phyloP scores from a whole-genome alignment of 2,329 filamentous ascomycete genomes.

The Ambrosiella beaveri region DNA sequence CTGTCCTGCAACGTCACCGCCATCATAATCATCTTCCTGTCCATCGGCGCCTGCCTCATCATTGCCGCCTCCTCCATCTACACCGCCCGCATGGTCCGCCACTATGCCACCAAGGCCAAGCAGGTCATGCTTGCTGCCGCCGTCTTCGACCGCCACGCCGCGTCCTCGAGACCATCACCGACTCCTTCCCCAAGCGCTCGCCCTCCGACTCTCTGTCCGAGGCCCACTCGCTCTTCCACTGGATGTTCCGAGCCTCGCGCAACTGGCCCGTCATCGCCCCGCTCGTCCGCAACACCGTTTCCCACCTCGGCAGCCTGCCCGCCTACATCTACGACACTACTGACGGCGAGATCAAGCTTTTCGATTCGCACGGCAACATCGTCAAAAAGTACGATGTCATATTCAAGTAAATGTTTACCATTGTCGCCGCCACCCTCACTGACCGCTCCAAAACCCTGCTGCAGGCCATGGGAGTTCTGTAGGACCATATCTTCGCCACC shows the following conservation, averaged over 20 bases:
- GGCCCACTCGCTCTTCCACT: slow-evolving; percentile 65
- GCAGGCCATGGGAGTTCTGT: slow-evolving; percentile 48
- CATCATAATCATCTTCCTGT: slow-evolving; percentile 56
- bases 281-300: slow-evolving; percentile 54
- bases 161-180: slow-evolving; percentile 61
- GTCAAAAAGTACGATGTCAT: slow-evolving; percentile 56
- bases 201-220: slow-evolving; percentile 59
- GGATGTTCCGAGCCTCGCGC: slow-evolving; percentile 67
- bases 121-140: slow-evolving; percentile 43
- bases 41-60: slow-evolving; percentile 41
- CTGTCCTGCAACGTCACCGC: slow-evolving; percentile 48
- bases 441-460: slow-evolving; percentile 46
- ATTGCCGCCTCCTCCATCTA: slow-evolving; percentile 39
- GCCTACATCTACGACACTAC: slow-evolving; percentile 21
- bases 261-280: slow-evolving; percentile 56
- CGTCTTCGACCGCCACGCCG: slow-evolving; percentile 49
- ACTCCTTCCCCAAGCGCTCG: slow-evolving; percentile 46
- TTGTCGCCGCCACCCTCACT: slow-evolving; percentile 60
- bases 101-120: slow-evolving; percentile 40
- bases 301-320: slow-evolving; percentile 42
- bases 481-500: slow-evolving; percentile 58
- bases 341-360: slow-evolving; percentile 25
- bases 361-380: slow-evolving; percentile 36
- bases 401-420: slow-evolving; percentile 70
- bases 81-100: slow-evolving; percentile 33